Percentiles rank a stretch among this genome's conserved stretches.
These are phyloP conservation scores for Dianthus caryophyllus DNA, from an alignment of 148 eudicot species.

Conservation along the genomic window DNA sequence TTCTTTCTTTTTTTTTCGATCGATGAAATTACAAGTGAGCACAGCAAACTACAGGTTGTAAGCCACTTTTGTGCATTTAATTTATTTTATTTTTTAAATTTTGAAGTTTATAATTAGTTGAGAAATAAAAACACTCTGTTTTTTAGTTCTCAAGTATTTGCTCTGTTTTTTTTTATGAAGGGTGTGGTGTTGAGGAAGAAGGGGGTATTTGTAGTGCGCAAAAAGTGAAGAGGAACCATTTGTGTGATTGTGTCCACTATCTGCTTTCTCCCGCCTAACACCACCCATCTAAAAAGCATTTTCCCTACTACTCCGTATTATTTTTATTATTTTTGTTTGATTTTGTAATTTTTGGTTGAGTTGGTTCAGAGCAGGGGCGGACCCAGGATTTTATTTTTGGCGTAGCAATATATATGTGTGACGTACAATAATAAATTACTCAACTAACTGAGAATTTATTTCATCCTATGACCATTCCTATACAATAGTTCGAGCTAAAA, in stretches of 20 bases:
- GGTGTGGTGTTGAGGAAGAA: slow-evolving; percentile 23
- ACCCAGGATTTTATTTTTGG: too few relatives aligned
- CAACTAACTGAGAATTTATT: too few relatives aligned
- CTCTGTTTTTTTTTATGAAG: background rate
- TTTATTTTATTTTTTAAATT: background rate
- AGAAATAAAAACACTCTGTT: slow-evolving; percentile 13
- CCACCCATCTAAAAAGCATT: slow-evolving; percentile 30
- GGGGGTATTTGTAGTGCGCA: slow-evolving; percentile 53
- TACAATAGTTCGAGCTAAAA: too few relatives aligned
- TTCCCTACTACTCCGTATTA: background rate
- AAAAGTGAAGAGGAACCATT: slow-evolving; percentile 25
- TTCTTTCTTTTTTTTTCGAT: too few relatives aligned
- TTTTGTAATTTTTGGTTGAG: too few relatives aligned
- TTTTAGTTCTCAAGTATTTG: slow-evolving; percentile 1
- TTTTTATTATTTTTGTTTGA: background rate
- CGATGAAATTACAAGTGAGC: background rate
- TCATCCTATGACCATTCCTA: too few relatives aligned
- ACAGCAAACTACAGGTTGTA: slow-evolving; percentile 19
- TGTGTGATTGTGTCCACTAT: slow-evolving; percentile 37
- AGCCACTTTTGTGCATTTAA: slow-evolving; percentile 5
- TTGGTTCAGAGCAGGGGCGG: too few relatives aligned
- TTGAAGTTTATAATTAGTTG: too few relatives aligned
- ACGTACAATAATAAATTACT: too few relatives aligned
- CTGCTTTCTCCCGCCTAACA: slow-evolving; percentile 35
- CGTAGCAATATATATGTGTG: too few relatives aligned